phyloP scores from a whole-genome alignment of 768 basidiomycete species.

The Royoungia palumana region DNA sequence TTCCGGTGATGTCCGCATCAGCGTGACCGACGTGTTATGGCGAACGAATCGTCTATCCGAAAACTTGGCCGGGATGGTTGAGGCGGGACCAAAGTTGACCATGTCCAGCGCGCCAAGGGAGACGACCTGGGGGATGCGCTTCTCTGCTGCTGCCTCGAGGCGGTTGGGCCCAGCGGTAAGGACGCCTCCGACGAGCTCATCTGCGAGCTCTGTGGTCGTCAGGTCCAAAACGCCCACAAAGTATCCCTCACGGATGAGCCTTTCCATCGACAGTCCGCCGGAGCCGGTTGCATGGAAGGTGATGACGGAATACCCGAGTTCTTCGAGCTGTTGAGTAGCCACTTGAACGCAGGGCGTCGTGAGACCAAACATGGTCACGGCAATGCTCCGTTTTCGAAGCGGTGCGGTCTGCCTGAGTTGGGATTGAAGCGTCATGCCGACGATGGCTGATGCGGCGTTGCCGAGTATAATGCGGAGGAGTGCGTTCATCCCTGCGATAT shows the following conservation, averaged over 20 bases:
- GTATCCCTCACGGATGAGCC: conserved; percentile 22
- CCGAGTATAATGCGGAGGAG: conserved; percentile 19
- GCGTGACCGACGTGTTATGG: conserved; percentile 28
- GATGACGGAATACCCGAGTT: conserved; percentile 23
- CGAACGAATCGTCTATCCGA: conserved; percentile 13
- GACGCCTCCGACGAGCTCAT: conserved; percentile 30
- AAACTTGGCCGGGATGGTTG: conserved; percentile 24
- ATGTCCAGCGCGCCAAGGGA: conserved; percentile 33
- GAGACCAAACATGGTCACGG: conserved; percentile 30
- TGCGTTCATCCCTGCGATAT: conserved; percentile 28
- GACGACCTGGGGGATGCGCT: conserved; percentile 26
- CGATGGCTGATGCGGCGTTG: conserved; percentile 30
- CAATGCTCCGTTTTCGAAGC: conserved; percentile 7
- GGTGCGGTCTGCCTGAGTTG: neutral
- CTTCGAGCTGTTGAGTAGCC: conserved; percentile 22
- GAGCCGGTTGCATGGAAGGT: conserved; percentile 28
- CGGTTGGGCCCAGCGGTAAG: conserved; percentile 26
- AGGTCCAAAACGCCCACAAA: conserved; percentile 29
- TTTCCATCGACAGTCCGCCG: conserved; percentile 31
- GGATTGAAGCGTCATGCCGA: conserved; percentile 21
- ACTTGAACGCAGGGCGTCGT: conserved; percentile 20
- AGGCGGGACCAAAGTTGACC: conserved; percentile 32
- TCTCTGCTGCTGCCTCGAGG: conserved; percentile 24
- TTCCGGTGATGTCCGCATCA: conserved; percentile 30
- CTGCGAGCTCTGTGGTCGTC: conserved; percentile 34